phyloP scores from a whole-genome alignment of 2,329 filamentous ascomycete species.

The Blastomyces gilchristii region DNA sequence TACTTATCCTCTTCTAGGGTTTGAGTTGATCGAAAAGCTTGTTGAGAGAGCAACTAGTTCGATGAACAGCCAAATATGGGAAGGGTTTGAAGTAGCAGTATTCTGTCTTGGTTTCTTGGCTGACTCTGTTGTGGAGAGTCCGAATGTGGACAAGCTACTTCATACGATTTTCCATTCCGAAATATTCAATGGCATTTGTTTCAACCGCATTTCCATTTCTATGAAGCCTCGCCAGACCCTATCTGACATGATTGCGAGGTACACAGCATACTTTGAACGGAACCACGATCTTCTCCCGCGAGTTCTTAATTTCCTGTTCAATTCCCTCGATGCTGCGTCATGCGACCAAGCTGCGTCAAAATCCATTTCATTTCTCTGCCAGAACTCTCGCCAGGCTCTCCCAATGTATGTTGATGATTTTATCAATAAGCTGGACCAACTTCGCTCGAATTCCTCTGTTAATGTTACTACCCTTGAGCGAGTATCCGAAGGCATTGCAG shows the following conservation, averaged over 20 bases:
- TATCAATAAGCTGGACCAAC: conserved; percentile 32
- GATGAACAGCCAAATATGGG: conserved; percentile 30
- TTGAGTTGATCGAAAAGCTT: conserved; percentile 34
- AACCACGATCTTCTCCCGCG: conserved; percentile 32
- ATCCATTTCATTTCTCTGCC: conserved; percentile 36
- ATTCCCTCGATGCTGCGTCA: conserved; percentile 32
- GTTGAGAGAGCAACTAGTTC: conserved; percentile 29
- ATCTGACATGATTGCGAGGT: conserved; percentile 35
- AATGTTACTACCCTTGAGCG: conserved; percentile 31
- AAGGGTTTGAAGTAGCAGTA: conserved; percentile 35
- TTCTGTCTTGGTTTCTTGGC: conserved; percentile 37
- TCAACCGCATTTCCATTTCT: conserved; percentile 24
- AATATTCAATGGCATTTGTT: conserved; percentile 27
- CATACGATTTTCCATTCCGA: conserved; percentile 33
- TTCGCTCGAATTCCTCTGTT: conserved; percentile 29
- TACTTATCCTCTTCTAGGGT: conserved; percentile 35
- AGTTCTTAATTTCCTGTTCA: conserved; percentile 37
- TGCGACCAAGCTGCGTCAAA: conserved; percentile 35
- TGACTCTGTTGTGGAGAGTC: conserved; percentile 37
- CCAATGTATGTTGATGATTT: conserved; percentile 35
- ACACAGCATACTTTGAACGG: conserved; percentile 36
- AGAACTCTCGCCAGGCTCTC: conserved; percentile 34
- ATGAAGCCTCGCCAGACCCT: conserved; percentile 33
- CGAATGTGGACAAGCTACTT: conserved; percentile 32
- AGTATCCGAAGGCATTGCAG: conserved; percentile 37